These are phyloP conservation scores for Wickerhamomyces hampshirensis DNA, from an alignment of 805 yeast species.

Conservation along the genomic window DNA sequence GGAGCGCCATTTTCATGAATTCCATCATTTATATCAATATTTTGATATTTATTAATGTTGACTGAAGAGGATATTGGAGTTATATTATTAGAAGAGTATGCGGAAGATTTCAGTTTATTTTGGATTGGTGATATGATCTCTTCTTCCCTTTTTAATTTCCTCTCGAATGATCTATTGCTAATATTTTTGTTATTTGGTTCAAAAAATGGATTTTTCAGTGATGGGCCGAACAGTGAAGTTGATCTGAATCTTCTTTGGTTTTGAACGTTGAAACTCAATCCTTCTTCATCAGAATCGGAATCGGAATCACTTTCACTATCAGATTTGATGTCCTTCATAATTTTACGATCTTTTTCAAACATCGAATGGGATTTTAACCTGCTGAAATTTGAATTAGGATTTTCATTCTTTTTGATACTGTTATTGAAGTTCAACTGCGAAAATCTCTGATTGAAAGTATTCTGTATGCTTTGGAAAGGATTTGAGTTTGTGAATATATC, in stretches of 20 bases:
- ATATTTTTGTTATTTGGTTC: slow-evolving; percentile 4
- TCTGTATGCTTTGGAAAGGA: slow-evolving; percentile 23
- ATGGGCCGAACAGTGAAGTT: slow-evolving; percentile 23
- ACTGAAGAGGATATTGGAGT: slow-evolving; percentile 4
- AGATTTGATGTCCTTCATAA: background rate
- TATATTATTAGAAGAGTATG: slow-evolving; percentile 1
- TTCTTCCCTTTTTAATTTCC: slow-evolving; percentile 10
- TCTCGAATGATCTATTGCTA: slow-evolving; percentile 4
- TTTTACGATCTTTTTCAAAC: too few species aligned
- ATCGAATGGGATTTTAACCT: too few species aligned
- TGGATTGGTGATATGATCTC: slow-evolving; percentile 9
- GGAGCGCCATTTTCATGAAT: slow-evolving; percentile 15
- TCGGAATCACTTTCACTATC: slow-evolving; percentile 12
- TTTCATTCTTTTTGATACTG: too few species aligned
- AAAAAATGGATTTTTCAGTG: slow-evolving; percentile 19
- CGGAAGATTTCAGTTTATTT: slow-evolving; percentile 1
- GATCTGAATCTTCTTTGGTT: slow-evolving; percentile 24
- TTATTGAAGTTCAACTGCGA: slow-evolving; percentile 19
- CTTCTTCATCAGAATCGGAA: slow-evolving; percentile 22
- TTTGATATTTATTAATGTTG: slow-evolving; percentile 13
- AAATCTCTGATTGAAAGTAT: slow-evolving; percentile 15
- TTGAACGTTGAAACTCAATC: slow-evolving; percentile 22
- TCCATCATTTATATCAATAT: slow-evolving; percentile 26
- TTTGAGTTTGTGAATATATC: slow-evolving; percentile 18
- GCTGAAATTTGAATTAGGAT: too few species aligned